Evolutionary conservation across 2,329 filamentous ascomycete species (phyloP), one percentile per base, ranked within the genome.

Genomic region (Coniochaeta pulveracea): DNA sequence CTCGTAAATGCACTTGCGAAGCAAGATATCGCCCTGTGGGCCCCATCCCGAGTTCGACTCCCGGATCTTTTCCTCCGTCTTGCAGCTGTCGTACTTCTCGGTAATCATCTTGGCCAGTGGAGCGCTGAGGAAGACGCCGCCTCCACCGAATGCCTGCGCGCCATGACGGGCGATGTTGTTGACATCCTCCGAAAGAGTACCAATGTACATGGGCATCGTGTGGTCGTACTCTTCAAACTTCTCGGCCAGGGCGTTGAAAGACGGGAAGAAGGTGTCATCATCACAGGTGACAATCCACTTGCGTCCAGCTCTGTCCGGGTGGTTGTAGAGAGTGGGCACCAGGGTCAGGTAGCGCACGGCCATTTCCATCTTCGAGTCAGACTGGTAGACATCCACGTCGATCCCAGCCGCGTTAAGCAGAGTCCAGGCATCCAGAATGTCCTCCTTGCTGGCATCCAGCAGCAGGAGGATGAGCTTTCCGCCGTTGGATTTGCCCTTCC

Each of bases 191-290:
- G 74, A 76, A 10, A 79, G 49, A 5, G 70, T 72, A 26, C 74
- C 74, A 27, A 78, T 61, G 46, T 78, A 79, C 45, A 72, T 63
- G 37, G 66, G 59, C 29, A 61, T 52, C 2, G 52, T 58, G 37
- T 68, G 54, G 42, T 78, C 68, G 44, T 66, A 72, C 4, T 58
- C 51, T n/a, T 52, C 54, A 26, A 78, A 58, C 30, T 60, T 65
- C 23, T 68, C 56, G 3, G 66, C 56, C 10, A 79, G 53, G 9
- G 54, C 61, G 34, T 72, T 57, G 49, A 76, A 72, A 37, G 65
- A 74, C 5, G 68, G 64, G 57, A 78, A 78, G 47, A 76, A 78
- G 3, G 74, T 79, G 40, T 79, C 74, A 42, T 79, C 74, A 42
- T 79, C 73, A 47, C 74, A 76, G 10, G 70, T 63, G 10, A 73